These are phyloP conservation scores for Rhodotorula diobovata DNA, from an alignment of 768 basidiomycete species.

Conservation along the genomic window DNA sequence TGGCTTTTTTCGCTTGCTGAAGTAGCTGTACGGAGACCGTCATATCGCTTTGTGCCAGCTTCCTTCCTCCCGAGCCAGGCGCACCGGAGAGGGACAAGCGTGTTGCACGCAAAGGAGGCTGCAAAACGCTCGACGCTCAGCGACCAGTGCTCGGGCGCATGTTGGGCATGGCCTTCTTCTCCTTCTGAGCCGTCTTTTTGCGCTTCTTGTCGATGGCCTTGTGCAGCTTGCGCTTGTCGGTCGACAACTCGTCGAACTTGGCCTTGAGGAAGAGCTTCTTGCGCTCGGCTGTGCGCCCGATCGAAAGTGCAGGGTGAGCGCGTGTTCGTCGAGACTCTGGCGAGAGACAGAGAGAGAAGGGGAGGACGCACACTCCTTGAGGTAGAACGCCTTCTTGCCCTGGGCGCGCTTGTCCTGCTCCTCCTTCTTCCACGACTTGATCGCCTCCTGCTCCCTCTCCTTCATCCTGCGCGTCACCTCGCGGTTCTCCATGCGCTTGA, in stretches of 20 bases:
- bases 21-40: too few species aligned
- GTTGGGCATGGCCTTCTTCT: constrained; percentile 40
- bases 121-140: background rate
- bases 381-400: constrained; percentile 37
- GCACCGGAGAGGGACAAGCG: background rate
- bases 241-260: constrained; percentile 36
- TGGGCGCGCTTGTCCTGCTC: constrained; percentile 21
- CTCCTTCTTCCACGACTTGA: constrained; percentile 31
- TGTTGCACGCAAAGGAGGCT: background rate
- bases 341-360: background rate
- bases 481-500: constrained; percentile 20
- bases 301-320: background rate
- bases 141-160: constrained; percentile 14
- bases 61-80: background rate
- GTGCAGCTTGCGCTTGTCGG: constrained; percentile 37
- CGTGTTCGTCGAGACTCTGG: too few species aligned
- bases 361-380: constrained; percentile 30
- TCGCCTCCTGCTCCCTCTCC: too few species aligned
- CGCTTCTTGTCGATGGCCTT: constrained; percentile 40
- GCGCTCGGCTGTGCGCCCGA: constrained; percentile 22
- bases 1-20: background rate
- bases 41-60: background rate
- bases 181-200: constrained; percentile 33
- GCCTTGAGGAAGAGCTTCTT: constrained; percentile 37
- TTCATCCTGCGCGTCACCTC: constrained; percentile 15